Evolutionary conservation across 2,329 filamentous ascomycete genomes (phyloP), one percentile per base, ranked within the genome.

Genomic region (Pseudovirgaria hyperparasitica): DNA sequence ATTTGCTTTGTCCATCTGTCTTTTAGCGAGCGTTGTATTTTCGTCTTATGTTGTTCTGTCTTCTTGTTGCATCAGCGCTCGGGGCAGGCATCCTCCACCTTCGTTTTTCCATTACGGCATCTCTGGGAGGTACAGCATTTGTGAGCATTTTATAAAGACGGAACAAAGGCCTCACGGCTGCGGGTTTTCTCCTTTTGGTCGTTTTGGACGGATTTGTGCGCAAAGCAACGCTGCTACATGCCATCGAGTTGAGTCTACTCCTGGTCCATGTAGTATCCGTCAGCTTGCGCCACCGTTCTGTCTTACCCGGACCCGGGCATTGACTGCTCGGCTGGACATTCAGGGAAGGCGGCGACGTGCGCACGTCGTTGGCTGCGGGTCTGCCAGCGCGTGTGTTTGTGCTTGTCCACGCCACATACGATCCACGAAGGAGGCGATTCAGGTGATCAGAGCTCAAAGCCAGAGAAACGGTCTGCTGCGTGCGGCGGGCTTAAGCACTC

Each of bases 101-200:
- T 39, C 39, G 29, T 45, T 41, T 41, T 41, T 39, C 32, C 37
- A 38, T 34, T 38, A 39, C 34, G 28, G 60, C 54, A 52, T 53
- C 47, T 53, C 50, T 52, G 52, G 54, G 54, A 56, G 54, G 55
- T 45, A 48, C n/a, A 44, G 52, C 48, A 56, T 54, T 46, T 58
- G n/a, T 46, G 39, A 46, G 52, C 55, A 57, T 55, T 58, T 55
- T 41, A 53, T 46, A 47, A 42, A 33, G 41, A 42, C 40, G 56
- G 40, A 44, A 46, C 45, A 45, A 52, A 36, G 50, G 56, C 55
- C 56, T 57, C 56, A 49, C 56, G 56, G 55, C 56, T 51, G 47
- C 42, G 46, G 46, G 47, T 45, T 40, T 41, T 49, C 46, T 43
- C 39, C 46, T 48, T 51, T 50, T 52, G 52, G 50, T 56, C 49